Evolutionary conservation across 805 yeast genomes (phyloP).

Genomic region (Metschnikowia cubensis): DNA sequence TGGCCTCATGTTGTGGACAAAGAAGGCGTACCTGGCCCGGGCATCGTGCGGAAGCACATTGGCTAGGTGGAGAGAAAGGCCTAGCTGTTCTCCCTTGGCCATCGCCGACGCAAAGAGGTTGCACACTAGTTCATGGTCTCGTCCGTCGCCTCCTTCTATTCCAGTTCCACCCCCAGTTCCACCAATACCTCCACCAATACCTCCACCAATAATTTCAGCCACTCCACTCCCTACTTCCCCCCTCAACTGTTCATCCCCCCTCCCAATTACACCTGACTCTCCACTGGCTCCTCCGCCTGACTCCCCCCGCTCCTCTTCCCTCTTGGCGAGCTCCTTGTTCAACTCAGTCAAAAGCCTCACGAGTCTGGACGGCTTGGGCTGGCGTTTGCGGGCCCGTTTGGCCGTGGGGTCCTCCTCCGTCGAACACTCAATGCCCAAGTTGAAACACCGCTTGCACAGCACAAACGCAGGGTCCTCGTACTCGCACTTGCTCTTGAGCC

Average conservation of each 20-base stretch:
- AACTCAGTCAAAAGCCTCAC: slow-evolving; percentile 8
- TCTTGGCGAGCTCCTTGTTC: slow-evolving; percentile 3
- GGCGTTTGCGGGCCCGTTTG: slow-evolving; percentile 19
- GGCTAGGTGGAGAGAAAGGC: background rate
- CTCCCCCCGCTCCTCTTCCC: too few species aligned
- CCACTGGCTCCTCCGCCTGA: too few species aligned
- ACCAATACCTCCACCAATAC: background rate
- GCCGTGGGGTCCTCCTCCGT: slow-evolving; percentile 51
- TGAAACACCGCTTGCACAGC: slow-evolving; percentile 45
- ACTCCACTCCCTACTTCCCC: too few species aligned
- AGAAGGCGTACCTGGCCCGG: slow-evolving; percentile 29
- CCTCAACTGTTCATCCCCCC: background rate
- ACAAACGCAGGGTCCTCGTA: slow-evolving; percentile 43
- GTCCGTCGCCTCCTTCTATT: background rate
- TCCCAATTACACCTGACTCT: too few species aligned
- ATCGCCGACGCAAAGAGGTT: background rate
- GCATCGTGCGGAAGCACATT: slow-evolving; percentile 26
- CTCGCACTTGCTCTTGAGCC: slow-evolving; percentile 50
- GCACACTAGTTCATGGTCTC: background rate
- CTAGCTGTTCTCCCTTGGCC: background rate
- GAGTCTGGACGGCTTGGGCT: slow-evolving; percentile 4
- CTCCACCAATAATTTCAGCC: too few species aligned
- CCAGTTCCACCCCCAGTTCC: background rate
- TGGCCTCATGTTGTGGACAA: slow-evolving; percentile 36
- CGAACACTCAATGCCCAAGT: slow-evolving; percentile 44